phyloP scores from a whole-genome alignment of 257 asterid species.

The Leptodermis oblonga region DNA sequence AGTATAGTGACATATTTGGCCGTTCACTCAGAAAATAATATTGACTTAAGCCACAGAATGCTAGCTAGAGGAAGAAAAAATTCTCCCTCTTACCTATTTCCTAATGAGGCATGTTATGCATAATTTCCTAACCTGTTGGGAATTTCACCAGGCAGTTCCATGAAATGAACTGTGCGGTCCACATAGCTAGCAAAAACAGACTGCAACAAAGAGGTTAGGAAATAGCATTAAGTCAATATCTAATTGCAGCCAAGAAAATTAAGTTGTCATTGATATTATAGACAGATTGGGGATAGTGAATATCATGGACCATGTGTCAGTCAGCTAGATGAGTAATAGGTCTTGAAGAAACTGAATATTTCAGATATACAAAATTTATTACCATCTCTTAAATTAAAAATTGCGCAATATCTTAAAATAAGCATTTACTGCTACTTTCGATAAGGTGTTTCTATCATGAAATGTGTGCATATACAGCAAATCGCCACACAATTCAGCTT shows the following conservation, averaged over 20 bases:
- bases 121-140: slow-evolving; percentile 59
- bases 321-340: background rate
- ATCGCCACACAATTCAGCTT: background rate
- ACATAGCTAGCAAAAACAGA: slow-evolving; percentile 85
- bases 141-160: slow-evolving; percentile 99
- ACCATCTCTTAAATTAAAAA: background rate
- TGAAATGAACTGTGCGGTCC: slow-evolving; percentile 92
- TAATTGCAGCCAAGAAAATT: slow-evolving; percentile 5
- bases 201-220: slow-evolving; percentile 37
- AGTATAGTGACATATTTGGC: too few species aligned
- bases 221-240: background rate
- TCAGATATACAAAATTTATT: background rate
- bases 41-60: background rate
- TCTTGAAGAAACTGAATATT: background rate
- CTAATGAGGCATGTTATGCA: background rate
- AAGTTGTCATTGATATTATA: background rate
- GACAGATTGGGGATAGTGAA: background rate
- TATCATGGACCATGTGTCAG: background rate
- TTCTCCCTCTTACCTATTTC: background rate
- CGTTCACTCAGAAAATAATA: too few species aligned
- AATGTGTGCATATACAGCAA: background rate
- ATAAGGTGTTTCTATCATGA: background rate
- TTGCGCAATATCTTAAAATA: background rate
- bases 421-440: background rate
- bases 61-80: background rate